These are phyloP conservation scores for Oryza officinalis DNA, from an alignment of 176 grass and related monocot species.

Conservation along the genomic window DNA sequence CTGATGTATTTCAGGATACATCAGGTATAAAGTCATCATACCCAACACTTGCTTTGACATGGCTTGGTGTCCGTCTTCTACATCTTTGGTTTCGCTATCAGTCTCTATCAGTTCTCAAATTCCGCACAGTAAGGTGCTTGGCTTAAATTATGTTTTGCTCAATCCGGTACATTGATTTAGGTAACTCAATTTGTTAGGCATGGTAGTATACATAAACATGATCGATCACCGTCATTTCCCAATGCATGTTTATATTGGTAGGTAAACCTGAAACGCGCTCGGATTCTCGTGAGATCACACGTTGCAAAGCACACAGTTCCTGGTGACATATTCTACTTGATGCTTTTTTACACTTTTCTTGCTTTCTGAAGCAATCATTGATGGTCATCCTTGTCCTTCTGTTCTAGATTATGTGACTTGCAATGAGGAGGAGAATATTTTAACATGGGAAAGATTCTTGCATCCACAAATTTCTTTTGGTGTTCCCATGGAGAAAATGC, in stretches of 20 bases:
- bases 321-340: slow-evolving; percentile 56
- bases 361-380: slow-evolving; percentile 7
- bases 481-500: slow-evolving; percentile 71
- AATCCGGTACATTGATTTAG: slow-evolving; percentile 10
- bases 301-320: slow-evolving; percentile 70
- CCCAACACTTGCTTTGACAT: slow-evolving; percentile 59
- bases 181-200: background rate
- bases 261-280: slow-evolving; percentile 89
- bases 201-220: background rate
- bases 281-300: slow-evolving; percentile 91
- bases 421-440: slow-evolving; percentile 86
- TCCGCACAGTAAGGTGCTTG: slow-evolving; percentile 83
- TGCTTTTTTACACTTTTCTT: slow-evolving; percentile 10
- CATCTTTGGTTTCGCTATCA: slow-evolving; percentile 94
- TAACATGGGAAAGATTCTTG: slow-evolving; percentile 89
- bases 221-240: background rate
- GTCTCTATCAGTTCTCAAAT: slow-evolving; percentile 85
- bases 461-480: slow-evolving; percentile 75
- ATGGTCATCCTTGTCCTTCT: background rate
- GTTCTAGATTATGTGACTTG: slow-evolving; percentile 67
- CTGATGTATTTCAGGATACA: slow-evolving; percentile 61
- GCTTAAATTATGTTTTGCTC: slow-evolving; percentile 44
- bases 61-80: slow-evolving; percentile 71
- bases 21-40: slow-evolving; percentile 78
- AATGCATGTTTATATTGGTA: slow-evolving; percentile 39